A percentile compares a stretch with the other conserved stretches of the same genome.
Conservation (phyloP, 2,329 filamentous ascomycete genomes). For the Colletotrichum simmondsii region DNA sequence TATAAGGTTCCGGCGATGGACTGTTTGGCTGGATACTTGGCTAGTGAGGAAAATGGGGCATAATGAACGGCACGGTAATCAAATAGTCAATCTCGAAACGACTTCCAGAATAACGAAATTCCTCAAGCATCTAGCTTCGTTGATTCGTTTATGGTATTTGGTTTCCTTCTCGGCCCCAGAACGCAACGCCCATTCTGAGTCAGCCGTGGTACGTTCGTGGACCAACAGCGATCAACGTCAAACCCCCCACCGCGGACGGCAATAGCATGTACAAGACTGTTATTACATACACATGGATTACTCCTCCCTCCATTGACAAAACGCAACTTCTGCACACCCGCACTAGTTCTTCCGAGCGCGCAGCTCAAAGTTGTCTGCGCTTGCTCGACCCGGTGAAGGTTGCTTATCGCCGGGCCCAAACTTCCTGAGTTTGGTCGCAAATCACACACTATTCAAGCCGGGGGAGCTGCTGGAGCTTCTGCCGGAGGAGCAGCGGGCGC, state of each 20-base stretch:
- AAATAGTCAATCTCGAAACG: neutral
- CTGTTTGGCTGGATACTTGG: no score
- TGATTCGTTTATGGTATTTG: neutral
- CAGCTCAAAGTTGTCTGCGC: no score
- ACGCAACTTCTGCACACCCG: neutral
- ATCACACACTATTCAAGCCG: neutral
- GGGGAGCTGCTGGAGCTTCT: neutral
- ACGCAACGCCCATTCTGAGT: neutral
- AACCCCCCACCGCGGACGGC: neutral
- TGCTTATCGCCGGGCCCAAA: neutral
- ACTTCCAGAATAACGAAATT: neutral
- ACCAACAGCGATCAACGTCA: neutral
- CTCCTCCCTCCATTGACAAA: neutral
- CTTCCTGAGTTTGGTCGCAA: neutral
- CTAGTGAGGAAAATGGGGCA: neutral
- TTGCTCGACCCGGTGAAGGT: neutral
- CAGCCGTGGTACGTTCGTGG: neutral
- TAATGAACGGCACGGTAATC: neutral
- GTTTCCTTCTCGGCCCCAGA: neutral
- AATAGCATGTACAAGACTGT: neutral
- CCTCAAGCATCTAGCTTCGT: neutral
- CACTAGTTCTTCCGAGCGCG: no score
- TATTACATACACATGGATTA: slow-evolving; percentile 22
- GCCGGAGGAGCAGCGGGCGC: neutral
- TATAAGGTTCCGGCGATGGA: no score